These are phyloP conservation scores for Globisporangium polare DNA, from an alignment of 352 stramenopile genomes.

Conservation along the genomic window DNA sequence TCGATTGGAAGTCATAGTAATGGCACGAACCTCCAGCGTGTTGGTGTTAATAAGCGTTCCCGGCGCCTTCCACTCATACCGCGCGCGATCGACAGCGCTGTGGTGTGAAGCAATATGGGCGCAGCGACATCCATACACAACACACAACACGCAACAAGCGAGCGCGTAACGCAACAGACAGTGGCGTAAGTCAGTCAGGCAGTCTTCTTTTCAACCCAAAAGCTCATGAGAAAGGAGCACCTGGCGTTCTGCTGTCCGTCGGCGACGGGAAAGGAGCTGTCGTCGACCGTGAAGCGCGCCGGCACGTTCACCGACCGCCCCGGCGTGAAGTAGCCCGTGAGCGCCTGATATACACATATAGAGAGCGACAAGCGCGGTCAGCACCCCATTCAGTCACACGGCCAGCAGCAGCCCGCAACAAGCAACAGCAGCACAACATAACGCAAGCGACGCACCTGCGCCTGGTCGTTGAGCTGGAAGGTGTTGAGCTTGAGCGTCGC, in stretches of 20 bases:
- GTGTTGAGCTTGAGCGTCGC: constrained; percentile 74
- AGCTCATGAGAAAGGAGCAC: neutral
- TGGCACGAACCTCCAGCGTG: constrained; percentile 64
- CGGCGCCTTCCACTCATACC: constrained; percentile 75
- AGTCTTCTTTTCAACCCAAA: neutral
- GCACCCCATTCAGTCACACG: neutral
- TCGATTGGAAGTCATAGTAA: neutral
- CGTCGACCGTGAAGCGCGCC: constrained; percentile 67
- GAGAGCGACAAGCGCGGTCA: neutral
- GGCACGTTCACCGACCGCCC: constrained; percentile 57
- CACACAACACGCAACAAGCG: neutral
- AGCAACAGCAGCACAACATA: neutral
- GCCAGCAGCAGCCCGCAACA: neutral
- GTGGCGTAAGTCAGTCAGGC: neutral
- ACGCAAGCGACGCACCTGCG: constrained; percentile 35
- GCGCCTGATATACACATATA: constrained; percentile 18
- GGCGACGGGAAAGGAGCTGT: constrained; percentile 47
- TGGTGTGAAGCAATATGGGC: neutral
- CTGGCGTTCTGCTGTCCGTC: constrained; percentile 9
- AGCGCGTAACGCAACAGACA: neutral
- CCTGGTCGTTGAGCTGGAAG: constrained; percentile 72
- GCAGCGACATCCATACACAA: neutral
- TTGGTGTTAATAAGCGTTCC: constrained; percentile 82
- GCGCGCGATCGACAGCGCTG: constrained; percentile 41
- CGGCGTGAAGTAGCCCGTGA: constrained; percentile 67